These are phyloP conservation scores for peach (Prunus persica) DNA, from an alignment of 306 rosid species.

Conservation along the genomic window Prunus_persica_NCBIv2 NC_034012.1:178001-178500, in stretches of 20 bases:
- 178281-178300: neutral
- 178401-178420: slow-evolving; percentile 13
- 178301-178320: neutral
- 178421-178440: slow-evolving; percentile 58
- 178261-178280: neutral
- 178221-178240: neutral
- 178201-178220: too few species aligned
- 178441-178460: slow-evolving; percentile 66
- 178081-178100: too few species aligned
- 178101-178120: too few species aligned
- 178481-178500: slow-evolving; percentile 40
- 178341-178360: neutral
- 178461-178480: slow-evolving; percentile 43
- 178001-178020: too few species aligned
- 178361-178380: neutral
- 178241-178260: neutral
- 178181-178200: too few species aligned
- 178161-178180: too few species aligned
- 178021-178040: too few species aligned
- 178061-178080: too few species aligned
- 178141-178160: too few species aligned
- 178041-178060: too few species aligned
- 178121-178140: too few species aligned
- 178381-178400: neutral
- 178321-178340: neutral